Evolutionary conservation across 2,329 filamentous ascomycete genomes (phyloP).

Genomic region (Talaromyces piceae): DNA sequence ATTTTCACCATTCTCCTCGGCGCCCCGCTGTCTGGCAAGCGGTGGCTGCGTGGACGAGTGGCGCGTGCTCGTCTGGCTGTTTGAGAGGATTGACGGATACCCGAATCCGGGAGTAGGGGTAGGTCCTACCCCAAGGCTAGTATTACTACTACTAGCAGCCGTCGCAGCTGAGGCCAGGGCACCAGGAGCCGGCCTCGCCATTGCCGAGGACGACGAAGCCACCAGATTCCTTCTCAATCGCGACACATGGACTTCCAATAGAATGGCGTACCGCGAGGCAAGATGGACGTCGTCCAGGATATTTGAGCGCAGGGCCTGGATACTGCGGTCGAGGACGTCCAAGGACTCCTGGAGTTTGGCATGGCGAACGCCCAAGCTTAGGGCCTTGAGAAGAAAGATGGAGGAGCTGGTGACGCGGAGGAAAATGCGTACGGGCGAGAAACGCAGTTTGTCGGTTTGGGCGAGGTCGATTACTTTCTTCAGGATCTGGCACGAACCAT

Average conservation of each 20-base stretch:
- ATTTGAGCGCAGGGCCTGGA: constrained; percentile 42
- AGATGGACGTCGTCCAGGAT: constrained; percentile 47
- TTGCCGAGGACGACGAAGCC: constrained; percentile 15
- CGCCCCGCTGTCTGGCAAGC: neutral
- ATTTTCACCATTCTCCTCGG: neutral
- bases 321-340: constrained; percentile 42
- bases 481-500: constrained; percentile 46
- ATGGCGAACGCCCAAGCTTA: constrained; percentile 44
- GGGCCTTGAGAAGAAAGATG: constrained; percentile 47
- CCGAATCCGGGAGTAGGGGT: neutral
- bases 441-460: constrained; percentile 41
- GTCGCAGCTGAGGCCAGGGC: constrained; percentile 9
- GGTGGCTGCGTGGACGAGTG: constrained; percentile 12
- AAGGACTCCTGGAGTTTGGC: constrained; percentile 43
- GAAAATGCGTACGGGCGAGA: constrained; percentile 48
- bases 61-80: constrained; percentile 9
- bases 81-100: neutral
- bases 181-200: neutral
- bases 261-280: constrained; percentile 43
- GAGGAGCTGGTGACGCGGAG: constrained; percentile 49
- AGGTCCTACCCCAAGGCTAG: neutral
- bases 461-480: constrained; percentile 44
- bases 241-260: constrained; percentile 42
- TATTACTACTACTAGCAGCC: constrained; percentile 6
- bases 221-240: constrained; percentile 33